Conservation (phyloP, 352 stramenopile species). For the Phytophthora palmivora region DNA sequence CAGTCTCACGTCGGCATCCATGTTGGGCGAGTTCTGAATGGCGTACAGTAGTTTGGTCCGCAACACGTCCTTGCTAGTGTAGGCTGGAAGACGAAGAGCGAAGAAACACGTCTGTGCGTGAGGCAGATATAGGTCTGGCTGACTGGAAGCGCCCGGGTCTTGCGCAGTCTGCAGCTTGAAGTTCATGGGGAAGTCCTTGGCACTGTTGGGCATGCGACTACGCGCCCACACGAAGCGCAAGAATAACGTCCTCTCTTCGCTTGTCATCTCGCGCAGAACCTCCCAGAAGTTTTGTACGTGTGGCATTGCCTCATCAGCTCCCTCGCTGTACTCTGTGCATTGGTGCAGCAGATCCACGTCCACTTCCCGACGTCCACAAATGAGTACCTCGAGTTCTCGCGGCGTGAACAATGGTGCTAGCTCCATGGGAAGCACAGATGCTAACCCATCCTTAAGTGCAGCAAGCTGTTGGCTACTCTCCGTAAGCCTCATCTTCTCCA, state of each 20-base stretch:
- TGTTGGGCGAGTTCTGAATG: slow-evolving; percentile 97
- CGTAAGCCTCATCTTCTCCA: slow-evolving; percentile 74
- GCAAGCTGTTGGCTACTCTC: slow-evolving; percentile 86
- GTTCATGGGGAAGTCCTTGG: slow-evolving; percentile 97
- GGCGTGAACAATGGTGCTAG: slow-evolving; percentile 96
- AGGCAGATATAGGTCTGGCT: slow-evolving; percentile 94
- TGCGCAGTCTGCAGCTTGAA: slow-evolving; percentile 92
- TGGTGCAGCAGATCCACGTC: slow-evolving; percentile 96
- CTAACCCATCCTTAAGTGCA: slow-evolving; percentile 88
- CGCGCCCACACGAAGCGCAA: slow-evolving; percentile 98
- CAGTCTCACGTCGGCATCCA: slow-evolving; percentile 92
- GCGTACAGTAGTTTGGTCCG: slow-evolving; percentile 91
- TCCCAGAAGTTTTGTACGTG: slow-evolving; percentile 97
- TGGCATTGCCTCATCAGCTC: slow-evolving; percentile 90
- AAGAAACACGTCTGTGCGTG: slow-evolving; percentile 99
- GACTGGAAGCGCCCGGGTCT: slow-evolving; percentile 71
- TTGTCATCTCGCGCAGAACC: slow-evolving; percentile 95
- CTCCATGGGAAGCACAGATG: slow-evolving; percentile 96
- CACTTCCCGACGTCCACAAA: slow-evolving; percentile 96
- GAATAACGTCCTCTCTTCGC: slow-evolving; percentile 95
- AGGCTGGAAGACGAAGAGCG: slow-evolving; percentile 95
- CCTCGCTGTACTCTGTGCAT: slow-evolving; percentile 97
- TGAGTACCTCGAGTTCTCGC: slow-evolving; percentile 95
- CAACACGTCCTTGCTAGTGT: slow-evolving; percentile 92
- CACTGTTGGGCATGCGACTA: slow-evolving; percentile 96